Conservation (phyloP, 2,329 filamentous ascomycete genomes). For the Fusarium armeniacum region DNA sequence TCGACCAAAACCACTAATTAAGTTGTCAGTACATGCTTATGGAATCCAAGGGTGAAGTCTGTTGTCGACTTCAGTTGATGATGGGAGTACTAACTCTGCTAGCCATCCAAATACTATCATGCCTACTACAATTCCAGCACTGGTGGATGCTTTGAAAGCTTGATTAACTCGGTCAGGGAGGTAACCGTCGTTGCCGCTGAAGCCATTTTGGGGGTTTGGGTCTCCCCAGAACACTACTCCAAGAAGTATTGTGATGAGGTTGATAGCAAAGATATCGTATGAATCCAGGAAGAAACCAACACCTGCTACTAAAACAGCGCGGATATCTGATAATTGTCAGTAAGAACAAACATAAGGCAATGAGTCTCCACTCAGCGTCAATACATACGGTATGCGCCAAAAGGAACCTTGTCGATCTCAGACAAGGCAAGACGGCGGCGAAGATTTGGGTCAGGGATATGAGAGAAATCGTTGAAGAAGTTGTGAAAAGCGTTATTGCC, state of each 20-base stretch:
- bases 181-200: constrained; percentile 66
- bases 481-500: constrained; percentile 80
- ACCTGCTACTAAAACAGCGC: constrained; percentile 81
- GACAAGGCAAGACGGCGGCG: constrained; percentile 80
- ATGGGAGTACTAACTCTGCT: constrained; percentile 68
- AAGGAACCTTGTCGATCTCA: constrained; percentile 83
- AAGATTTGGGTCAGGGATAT: constrained; percentile 80
- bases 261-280: constrained; percentile 86
- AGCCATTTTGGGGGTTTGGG: constrained; percentile 58
- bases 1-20: constrained; percentile 71
- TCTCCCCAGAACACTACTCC: constrained; percentile 82
- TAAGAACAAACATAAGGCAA: background rate
- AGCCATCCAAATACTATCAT: constrained; percentile 83
- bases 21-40: constrained; percentile 32
- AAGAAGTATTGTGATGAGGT: constrained; percentile 77
- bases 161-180: constrained; percentile 77
- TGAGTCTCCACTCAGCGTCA: background rate
- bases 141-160: constrained; percentile 85
- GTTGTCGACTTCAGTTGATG: background rate
- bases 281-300: constrained; percentile 88
- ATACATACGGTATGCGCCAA: constrained; percentile 75
- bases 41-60: background rate
- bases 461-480: constrained; percentile 77
- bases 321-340: constrained; percentile 64
- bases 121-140: constrained; percentile 82